phyloP scores from a whole-genome alignment of 2,329 filamentous ascomycete species.

The Exophiala spinifera region DNA sequence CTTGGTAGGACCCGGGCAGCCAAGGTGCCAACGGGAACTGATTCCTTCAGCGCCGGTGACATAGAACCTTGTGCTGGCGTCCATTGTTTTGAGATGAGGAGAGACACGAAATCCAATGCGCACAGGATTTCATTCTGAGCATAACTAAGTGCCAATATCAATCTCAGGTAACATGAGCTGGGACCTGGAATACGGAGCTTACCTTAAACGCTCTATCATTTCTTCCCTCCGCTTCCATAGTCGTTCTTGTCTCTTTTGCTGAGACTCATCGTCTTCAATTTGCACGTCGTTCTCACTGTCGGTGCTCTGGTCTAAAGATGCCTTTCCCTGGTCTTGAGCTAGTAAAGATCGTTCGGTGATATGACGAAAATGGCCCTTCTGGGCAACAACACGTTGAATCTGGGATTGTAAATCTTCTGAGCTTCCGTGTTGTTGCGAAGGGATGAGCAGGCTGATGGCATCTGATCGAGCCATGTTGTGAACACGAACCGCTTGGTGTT shows the following conservation, averaged over 20 bases:
- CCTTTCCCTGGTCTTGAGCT: slow-evolving; percentile 59
- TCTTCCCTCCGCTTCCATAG: slow-evolving; percentile 45
- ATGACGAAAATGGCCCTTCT: slow-evolving; percentile 77
- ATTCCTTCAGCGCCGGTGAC: slow-evolving; percentile 65
- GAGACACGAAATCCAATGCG: slow-evolving; percentile 76
- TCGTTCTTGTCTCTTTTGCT: slow-evolving; percentile 39
- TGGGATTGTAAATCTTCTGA: slow-evolving; percentile 14
- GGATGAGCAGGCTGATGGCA: slow-evolving; percentile 20
- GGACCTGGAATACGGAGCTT: slow-evolving; percentile 18
- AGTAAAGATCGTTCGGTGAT: slow-evolving; percentile 71
- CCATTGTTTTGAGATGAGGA: slow-evolving; percentile 79
- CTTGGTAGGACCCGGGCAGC: slow-evolving; percentile 64
- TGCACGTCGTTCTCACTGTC: slow-evolving; percentile 37
- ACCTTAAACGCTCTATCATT: slow-evolving; percentile 45
- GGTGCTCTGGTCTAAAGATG: slow-evolving; percentile 42
- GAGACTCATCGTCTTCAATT: slow-evolving; percentile 33
- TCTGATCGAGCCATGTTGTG: slow-evolving; percentile 15
- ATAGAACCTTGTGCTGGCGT: slow-evolving; percentile 67
- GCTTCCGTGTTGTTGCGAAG: slow-evolving; percentile 5
- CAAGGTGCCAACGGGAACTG: slow-evolving; percentile 71
- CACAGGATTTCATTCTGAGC: slow-evolving; percentile 54
- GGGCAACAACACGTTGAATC: slow-evolving; percentile 63
- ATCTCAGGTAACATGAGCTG: slow-evolving; percentile 19
- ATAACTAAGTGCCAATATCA: too few species aligned
- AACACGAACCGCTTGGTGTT: neutral